Evolutionary conservation across 2,329 filamentous ascomycete species (phyloP), one percentile per base, ranked within the genome.

Genomic region (Monilinia laxa): DNA sequence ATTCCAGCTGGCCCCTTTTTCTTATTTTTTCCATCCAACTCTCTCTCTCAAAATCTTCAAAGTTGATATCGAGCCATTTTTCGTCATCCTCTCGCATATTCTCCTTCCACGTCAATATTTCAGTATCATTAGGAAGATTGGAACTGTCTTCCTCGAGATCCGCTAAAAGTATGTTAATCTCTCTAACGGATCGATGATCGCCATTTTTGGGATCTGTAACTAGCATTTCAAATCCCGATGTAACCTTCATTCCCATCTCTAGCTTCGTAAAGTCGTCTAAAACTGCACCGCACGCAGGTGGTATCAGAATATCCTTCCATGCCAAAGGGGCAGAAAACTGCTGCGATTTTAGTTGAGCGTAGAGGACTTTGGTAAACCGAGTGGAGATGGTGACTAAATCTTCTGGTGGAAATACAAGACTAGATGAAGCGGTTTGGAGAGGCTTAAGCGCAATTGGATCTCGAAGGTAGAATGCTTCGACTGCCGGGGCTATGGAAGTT

Each of bases 391-490:
- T 89, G 12, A 97, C 90, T 51, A 96, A 85, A 75, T 98, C 94
- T 56, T 84, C 79, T 0, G 93, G 93, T 3, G 87, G 84, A 73
- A 99, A 96, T 2, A 78, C 75, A 2, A 93, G 81, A 0, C 80
- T 77, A 0, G 77, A 79, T 0, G 84, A 77, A 45, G 84, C 80
- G 2, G 83, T 83, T 65, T 88, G 80, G 4, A 97, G 80, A 0
- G 88, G 85, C 65, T 89, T 89, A 54, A 97, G 78, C 0, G 89
- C 84, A 67, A 92, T 83, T 0, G 92, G 89, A 74, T 98, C 93
- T 69, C 95, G 88, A 18, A 97, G 84, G 77, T 98, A 98, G 78
- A 99, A 98, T 0, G 90, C 88, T 77, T 99, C 96, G 3, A 94
- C 86, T 1, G 92, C 93, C 0, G 93, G 87, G 2, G 93, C 89